Percentiles rank a stretch among this genome's conserved stretches.
phyloP scores from a whole-genome alignment of 2,329 filamentous ascomycete species.

The Periglandula ipomoeae region DNA sequence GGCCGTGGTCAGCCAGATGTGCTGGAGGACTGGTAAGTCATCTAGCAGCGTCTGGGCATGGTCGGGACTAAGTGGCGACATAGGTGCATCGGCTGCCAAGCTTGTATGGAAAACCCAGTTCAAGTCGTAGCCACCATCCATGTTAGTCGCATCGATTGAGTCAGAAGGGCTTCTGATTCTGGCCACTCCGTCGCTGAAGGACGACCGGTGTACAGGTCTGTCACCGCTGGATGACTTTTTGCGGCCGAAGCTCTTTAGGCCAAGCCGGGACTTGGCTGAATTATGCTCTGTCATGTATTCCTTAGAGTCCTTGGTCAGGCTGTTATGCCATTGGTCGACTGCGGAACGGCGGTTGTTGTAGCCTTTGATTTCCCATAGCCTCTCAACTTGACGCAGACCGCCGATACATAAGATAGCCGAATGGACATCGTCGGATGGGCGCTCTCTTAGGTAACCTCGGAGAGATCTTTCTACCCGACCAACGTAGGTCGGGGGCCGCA shows the following conservation, averaged over 20 bases:
- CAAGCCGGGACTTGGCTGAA: slow-evolving; percentile 39
- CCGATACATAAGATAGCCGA: slow-evolving; percentile 51
- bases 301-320: slow-evolving; percentile 38
- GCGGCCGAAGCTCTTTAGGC: slow-evolving; percentile 44
- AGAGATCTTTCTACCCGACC: slow-evolving; percentile 53
- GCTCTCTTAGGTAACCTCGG: slow-evolving; percentile 54
- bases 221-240: slow-evolving; percentile 42
- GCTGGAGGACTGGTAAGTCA: slow-evolving; percentile 48
- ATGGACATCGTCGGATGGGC: slow-evolving; percentile 53
- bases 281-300: slow-evolving; percentile 28
- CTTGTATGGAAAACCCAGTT: slow-evolving; percentile 50
- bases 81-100: slow-evolving; percentile 52
- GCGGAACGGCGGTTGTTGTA: slow-evolving; percentile 51
- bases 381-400: slow-evolving; percentile 52
- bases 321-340: slow-evolving; percentile 52
- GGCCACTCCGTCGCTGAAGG: slow-evolving; percentile 16
- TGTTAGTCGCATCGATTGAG: slow-evolving; percentile 21
- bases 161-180: slow-evolving; percentile 18
- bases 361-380: slow-evolving; percentile 57
- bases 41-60: slow-evolving; percentile 40
- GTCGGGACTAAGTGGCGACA: slow-evolving; percentile 44
- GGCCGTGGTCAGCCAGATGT: slow-evolving; percentile 55
- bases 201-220: slow-evolving; percentile 12
- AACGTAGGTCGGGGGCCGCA: slow-evolving; percentile 56
- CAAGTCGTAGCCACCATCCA: slow-evolving; percentile 18